Evolutionary conservation across 106 monocot species (phyloP).

Genomic region (Phalaenopsis aphrodite): DNA sequence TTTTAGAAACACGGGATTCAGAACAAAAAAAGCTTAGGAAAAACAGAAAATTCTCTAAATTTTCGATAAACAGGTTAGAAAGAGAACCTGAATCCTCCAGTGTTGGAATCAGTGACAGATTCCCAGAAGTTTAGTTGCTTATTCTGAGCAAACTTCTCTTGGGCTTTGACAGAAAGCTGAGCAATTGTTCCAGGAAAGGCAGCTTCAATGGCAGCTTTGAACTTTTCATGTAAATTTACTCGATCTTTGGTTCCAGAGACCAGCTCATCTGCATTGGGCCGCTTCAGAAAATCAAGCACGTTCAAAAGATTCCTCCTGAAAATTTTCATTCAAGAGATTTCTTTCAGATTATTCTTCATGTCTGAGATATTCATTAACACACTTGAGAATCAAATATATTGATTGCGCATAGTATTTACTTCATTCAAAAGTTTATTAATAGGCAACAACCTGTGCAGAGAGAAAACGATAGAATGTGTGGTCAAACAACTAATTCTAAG

Average conservation of each 20-base stretch:
- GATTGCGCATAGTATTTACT: too few species aligned
- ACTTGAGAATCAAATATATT: too few species aligned
- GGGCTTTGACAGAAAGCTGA: conserved; percentile 40
- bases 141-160: conserved; percentile 43
- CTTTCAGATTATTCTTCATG: too few species aligned
- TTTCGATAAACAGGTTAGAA: conserved; percentile 27
- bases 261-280: conserved; percentile 85
- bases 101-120: conserved; percentile 57
- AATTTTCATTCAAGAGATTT: conserved; percentile 4
- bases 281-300: conserved; percentile 82
- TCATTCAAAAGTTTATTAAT: too few species aligned
- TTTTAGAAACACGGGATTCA: background rate
- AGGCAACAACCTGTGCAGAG: too few species aligned
- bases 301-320: conserved; percentile 83
- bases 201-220: conserved; percentile 57
- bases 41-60: background rate
- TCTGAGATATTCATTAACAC: too few species aligned
- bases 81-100: conserved; percentile 90
- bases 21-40: background rate
- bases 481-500: too few species aligned
- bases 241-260: conserved; percentile 89
- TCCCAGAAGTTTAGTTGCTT: conserved; percentile 86
- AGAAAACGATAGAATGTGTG: too few species aligned
- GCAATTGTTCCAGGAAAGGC: conserved; percentile 60
- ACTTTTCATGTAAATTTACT: conserved; percentile 72